These are phyloP conservation scores for Capsaspora owczarzaki DNA, from an alignment of 78 protist species.

Conservation along the genomic window DNA sequence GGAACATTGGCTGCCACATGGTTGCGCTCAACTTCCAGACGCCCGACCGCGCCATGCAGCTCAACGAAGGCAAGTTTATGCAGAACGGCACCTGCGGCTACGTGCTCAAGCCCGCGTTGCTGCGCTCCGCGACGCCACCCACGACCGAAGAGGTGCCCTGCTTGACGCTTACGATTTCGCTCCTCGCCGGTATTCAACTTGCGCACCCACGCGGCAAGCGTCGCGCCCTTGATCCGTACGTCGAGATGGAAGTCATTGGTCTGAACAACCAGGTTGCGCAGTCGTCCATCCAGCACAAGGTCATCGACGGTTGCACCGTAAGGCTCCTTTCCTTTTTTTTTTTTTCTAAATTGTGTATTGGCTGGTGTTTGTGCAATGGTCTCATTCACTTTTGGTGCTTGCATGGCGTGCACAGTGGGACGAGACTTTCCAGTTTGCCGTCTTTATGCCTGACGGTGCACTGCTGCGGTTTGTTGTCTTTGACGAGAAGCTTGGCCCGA, in stretches of 20 bases:
- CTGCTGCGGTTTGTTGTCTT: neutral
- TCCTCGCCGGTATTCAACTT: neutral
- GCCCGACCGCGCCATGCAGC: conserved; percentile 26
- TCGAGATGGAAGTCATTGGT: neutral
- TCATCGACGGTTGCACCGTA: too few relatives aligned
- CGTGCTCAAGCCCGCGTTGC: conserved; percentile 22
- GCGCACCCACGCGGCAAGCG: neutral
- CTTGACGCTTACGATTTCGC: neutral
- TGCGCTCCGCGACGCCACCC: neutral
- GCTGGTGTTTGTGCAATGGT: too few relatives aligned
- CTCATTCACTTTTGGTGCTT: neutral
- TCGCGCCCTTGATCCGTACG: neutral
- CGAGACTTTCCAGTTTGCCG: neutral
- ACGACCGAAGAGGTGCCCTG: neutral
- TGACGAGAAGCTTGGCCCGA: neutral
- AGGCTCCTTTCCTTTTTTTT: too few relatives aligned
- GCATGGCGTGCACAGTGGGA: neutral
- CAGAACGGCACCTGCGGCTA: conserved; percentile 35
- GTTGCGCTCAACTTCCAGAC: conserved; percentile 82
- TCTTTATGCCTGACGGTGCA: neutral
- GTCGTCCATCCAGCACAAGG: too few relatives aligned
- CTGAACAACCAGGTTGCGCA: too few relatives aligned
- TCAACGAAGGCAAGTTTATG: conserved; percentile 29
- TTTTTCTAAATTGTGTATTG: too few relatives aligned
- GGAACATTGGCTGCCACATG: conserved; percentile 53